phyloP scores from a whole-genome alignment of 225 moss, liverwort and hornwort species.

The Climacium dendroides region DNA sequence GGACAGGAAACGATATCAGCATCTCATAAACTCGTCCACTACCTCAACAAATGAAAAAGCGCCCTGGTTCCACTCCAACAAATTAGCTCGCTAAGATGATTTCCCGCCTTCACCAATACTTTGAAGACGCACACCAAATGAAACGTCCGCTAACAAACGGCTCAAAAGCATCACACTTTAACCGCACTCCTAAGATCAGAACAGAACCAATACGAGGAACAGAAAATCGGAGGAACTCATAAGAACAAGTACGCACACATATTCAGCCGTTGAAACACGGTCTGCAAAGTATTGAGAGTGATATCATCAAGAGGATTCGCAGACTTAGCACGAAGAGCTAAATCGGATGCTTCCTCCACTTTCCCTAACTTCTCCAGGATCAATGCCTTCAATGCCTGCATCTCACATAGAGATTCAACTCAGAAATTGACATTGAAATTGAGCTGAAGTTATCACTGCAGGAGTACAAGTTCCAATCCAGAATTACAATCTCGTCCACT shows the following conservation, averaged over 20 bases:
- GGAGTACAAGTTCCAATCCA: neutral
- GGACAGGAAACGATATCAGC: neutral
- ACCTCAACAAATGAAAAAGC: neutral
- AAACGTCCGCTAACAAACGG: neutral
- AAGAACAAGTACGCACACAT: slow-evolving; percentile 25
- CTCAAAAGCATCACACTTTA: neutral
- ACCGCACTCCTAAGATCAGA: neutral
- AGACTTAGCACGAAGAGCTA: slow-evolving; percentile 78
- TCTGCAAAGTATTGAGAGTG: slow-evolving; percentile 82
- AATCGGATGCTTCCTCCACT: slow-evolving; percentile 54
- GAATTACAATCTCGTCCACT: neutral
- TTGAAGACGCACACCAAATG: neutral
- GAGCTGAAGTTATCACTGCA: neutral
- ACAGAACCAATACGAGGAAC: neutral
- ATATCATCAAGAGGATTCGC: slow-evolving; percentile 67
- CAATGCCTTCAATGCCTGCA: slow-evolving; percentile 84
- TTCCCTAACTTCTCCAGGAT: slow-evolving; percentile 83
- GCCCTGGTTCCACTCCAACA: neutral
- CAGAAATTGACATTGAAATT: neutral
- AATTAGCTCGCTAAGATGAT: neutral
- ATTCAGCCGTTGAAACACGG: slow-evolving; percentile 73
- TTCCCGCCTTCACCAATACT: neutral
- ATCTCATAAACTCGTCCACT: neutral
- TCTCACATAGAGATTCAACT: neutral
- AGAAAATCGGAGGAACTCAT: neutral